Conservation (phyloP, 2,329 filamentous ascomycete genomes). For the Cladorrhinum sp. region DNA sequence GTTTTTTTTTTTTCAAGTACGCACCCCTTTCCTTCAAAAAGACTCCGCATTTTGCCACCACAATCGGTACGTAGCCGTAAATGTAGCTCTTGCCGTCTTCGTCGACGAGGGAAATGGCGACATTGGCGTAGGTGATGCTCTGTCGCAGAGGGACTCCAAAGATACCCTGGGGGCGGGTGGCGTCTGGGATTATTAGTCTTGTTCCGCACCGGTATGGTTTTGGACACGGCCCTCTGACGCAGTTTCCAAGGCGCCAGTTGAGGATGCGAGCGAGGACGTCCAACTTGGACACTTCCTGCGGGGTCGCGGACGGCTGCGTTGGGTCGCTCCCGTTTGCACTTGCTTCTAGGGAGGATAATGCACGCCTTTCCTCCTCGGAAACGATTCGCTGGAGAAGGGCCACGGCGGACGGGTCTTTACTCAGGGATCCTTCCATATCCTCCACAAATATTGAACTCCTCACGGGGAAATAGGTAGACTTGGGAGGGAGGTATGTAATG, state of each 20-base stretch:
- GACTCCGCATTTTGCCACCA: conserved; percentile 96
- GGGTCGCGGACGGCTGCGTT: conserved; percentile 9
- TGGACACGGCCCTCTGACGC: conserved; percentile 13
- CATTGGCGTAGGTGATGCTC: conserved; percentile 96
- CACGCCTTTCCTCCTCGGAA: conserved; percentile 13
- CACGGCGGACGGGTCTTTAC: conserved; percentile 8
- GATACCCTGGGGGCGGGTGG: conserved; percentile 64
- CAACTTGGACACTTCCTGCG: conserved; percentile 19
- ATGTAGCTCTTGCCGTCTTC: conserved; percentile 93
- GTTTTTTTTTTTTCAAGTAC: conserved; percentile 29
- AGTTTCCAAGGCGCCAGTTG: conserved; percentile 17
- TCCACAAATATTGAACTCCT: conserved; percentile 24
- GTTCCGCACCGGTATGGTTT: conserved; percentile 10
- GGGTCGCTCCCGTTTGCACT: conserved; percentile 24
- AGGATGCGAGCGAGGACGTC: conserved; percentile 17
- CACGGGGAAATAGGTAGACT: conserved; percentile 19
- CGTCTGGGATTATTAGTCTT: conserved; percentile 38
- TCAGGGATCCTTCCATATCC: conserved; percentile 19
- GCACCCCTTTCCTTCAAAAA: conserved; percentile 96
- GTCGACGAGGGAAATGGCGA: conserved; percentile 93
- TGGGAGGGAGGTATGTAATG: conserved; percentile 16
- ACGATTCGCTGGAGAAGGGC: conserved; percentile 15
- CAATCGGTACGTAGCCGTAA: conserved; percentile 97
- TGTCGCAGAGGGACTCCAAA: conserved; percentile 91
- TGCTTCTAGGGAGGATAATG: conserved; percentile 21